Conservation (phyloP, 352 stramenopile genomes). For the Pythium sukuiense region DNA sequence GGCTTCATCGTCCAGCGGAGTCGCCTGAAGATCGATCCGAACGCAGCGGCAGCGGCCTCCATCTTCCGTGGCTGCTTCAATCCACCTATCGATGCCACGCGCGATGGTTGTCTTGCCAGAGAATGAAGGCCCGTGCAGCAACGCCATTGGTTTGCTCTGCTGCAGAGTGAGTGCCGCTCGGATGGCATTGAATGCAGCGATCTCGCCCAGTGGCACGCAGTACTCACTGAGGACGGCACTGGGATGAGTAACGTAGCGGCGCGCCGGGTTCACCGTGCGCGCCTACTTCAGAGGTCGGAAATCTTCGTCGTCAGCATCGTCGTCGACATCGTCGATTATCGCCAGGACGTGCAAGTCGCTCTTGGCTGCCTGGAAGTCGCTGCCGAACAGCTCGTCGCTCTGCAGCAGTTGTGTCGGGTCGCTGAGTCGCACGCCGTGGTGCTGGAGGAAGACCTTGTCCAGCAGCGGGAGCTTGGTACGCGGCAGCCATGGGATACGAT, state of each 20-base stretch:
- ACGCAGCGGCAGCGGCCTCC: too few species aligned
- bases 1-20: not conserved
- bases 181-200: not conserved
- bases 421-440: not conserved
- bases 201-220: not conserved
- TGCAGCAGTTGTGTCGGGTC: not conserved
- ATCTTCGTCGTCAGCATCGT: not conserved
- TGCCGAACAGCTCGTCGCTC: not conserved
- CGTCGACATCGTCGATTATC: not conserved
- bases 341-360: not conserved
- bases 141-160: not conserved
- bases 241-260: not conserved
- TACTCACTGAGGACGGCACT: not conserved
- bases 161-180: not conserved
- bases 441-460: not conserved
- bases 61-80: not conserved
- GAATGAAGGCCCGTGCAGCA: not conserved
- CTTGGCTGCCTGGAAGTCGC: not conserved
- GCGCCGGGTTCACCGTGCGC: not conserved
- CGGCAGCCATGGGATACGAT: not conserved
- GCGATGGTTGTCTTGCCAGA: not conserved
- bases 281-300: not conserved
- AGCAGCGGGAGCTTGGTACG: not conserved
- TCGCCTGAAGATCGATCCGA: too few species aligned
- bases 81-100: not conserved